Percentiles rank a stretch among this genome's conserved stretches.
Conservation (phyloP, 1,139 yeast species). For the Arxiozyma slooffiae region DNA sequence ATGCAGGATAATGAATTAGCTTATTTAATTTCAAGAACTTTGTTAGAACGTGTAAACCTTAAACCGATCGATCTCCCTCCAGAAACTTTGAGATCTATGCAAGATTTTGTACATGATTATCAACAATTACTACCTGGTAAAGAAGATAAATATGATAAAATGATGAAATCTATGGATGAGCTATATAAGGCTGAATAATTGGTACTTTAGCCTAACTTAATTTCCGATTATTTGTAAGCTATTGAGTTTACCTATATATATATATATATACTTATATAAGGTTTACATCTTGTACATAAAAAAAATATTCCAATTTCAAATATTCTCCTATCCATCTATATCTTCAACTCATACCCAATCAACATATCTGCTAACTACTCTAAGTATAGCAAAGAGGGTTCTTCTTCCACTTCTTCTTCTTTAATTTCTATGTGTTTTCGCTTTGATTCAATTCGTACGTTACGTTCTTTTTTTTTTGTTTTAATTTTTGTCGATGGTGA, state of each 20-base stretch:
- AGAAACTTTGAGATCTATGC: neutral
- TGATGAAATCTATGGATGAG: neutral
- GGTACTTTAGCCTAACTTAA: neutral
- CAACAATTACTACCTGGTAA: neutral
- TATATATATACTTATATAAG: no score
- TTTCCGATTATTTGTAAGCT: neutral
- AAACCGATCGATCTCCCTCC: neutral
- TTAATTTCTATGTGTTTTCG: no score
- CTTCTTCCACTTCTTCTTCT: no score
- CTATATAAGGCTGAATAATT: neutral
- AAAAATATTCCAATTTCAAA: neutral
- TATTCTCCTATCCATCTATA: neutral
- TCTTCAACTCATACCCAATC: neutral
- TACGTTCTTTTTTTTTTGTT: neutral
- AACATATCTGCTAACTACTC: no score
- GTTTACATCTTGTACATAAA: neutral
- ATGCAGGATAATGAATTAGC: neutral
- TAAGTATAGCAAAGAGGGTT: no score
- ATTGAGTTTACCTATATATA: neutral
- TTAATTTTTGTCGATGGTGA: neutral
- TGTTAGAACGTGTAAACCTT: neutral
- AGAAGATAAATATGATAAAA: neutral
- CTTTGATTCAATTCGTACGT: neutral
- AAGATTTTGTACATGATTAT: neutral
- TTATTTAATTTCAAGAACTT: conserved; percentile 1